A percentile compares a stretch with the other conserved stretches of the same genome.
Evolutionary conservation across 768 basidiomycete genomes (phyloP).

Genomic region (Mycena rebaudengoi): DNA sequence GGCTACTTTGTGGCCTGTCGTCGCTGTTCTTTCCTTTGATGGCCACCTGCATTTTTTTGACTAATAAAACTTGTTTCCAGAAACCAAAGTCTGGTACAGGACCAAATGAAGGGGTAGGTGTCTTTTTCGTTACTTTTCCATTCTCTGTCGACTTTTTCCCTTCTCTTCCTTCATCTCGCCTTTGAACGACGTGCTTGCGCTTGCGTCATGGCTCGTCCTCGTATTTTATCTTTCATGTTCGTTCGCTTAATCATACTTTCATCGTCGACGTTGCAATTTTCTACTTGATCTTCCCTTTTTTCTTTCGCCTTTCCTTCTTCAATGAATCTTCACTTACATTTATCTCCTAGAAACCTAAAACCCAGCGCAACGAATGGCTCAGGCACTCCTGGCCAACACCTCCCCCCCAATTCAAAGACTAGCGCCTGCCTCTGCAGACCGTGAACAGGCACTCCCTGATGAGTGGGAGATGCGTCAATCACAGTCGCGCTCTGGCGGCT

Average conservation of each 20-base stretch:
- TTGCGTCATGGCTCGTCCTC: no score
- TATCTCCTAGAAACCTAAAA: conserved; percentile 24
- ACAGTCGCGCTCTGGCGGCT: no score
- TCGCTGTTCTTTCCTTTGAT: background rate
- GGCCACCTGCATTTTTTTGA: background rate
- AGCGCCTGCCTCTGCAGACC: conserved; percentile 1
- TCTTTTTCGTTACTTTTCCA: background rate
- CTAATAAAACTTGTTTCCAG: background rate
- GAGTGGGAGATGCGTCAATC: conserved; percentile 7
- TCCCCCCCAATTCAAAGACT: conserved; percentile 4
- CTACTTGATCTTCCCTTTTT: background rate
- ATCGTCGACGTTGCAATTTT: background rate
- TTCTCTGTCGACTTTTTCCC: background rate
- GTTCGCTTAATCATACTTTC: no score
- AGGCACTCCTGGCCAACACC: background rate
- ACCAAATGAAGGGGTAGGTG: conserved; percentile 11
- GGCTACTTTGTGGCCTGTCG: conserved; percentile 5
- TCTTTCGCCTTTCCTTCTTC: background rate
- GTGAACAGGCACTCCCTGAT: background rate
- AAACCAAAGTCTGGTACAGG: conserved; percentile 15
- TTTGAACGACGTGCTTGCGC: no score
- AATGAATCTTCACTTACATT: no score
- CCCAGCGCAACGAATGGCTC: conserved; percentile 14
- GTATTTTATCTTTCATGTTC: no score
- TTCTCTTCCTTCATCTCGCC: background rate